Percentiles rank a stretch among this genome's conserved stretches.
These are phyloP conservation scores for Pleurotus pulmonarius DNA, from an alignment of 768 basidiomycete species.

Conservation along the genomic window DNA sequence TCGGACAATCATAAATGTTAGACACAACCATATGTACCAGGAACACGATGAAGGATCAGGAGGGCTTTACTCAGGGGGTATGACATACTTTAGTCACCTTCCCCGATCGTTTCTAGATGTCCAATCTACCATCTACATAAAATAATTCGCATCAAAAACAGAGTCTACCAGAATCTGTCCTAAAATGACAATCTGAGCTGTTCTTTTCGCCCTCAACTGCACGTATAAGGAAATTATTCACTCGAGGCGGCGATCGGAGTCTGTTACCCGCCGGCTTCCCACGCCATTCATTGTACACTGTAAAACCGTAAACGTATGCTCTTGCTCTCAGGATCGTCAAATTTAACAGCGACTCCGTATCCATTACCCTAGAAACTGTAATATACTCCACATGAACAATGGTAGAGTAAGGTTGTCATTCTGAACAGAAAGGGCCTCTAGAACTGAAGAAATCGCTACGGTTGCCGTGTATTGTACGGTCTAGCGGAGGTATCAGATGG, in stretches of 20 bases:
- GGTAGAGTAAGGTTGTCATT: constrained; percentile 97
- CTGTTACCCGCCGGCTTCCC: constrained; percentile 4
- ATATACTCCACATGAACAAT: constrained; percentile 92
- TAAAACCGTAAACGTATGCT: constrained; percentile 3
- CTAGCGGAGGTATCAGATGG: constrained; percentile 32
- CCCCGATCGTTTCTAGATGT: too few relatives aligned
- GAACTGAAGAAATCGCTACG: constrained; percentile 58
- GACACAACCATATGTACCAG: too few relatives aligned
- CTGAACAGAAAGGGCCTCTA: constrained; percentile 92
- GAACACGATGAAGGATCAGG: too few relatives aligned
- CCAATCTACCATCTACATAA: too few relatives aligned
- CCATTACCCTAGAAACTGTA: constrained; percentile 49
- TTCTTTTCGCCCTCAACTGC: too few relatives aligned
- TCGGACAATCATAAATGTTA: too few relatives aligned
- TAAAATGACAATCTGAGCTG: too few relatives aligned
- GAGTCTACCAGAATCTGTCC: too few relatives aligned
- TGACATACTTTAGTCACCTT: too few relatives aligned
- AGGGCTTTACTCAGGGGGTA: too few relatives aligned
- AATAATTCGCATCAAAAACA: too few relatives aligned
- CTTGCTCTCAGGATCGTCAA: constrained; percentile 3
- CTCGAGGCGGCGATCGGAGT: constrained; percentile 5
- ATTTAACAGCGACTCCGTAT: not conserved
- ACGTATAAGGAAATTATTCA: not conserved
- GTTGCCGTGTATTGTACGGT: constrained; percentile 61
- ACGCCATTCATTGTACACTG: constrained; percentile 1